These are phyloP conservation scores for Monosporozyma unispora DNA, from an alignment of 805 yeast species.

Conservation along the genomic window DNA sequence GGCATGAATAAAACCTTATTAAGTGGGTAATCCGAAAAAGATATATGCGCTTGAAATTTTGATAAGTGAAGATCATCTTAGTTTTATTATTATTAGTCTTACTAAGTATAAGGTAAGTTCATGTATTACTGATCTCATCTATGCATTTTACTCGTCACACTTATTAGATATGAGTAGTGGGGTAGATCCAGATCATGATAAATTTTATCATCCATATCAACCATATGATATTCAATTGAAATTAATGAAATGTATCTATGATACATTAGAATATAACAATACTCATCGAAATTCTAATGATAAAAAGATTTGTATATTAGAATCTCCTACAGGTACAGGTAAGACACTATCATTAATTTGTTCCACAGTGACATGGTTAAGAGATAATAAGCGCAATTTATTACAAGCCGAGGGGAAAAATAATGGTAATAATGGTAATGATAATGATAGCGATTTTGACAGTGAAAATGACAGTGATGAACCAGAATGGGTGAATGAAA, in stretches of 20 bases:
- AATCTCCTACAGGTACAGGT: constrained; percentile 94
- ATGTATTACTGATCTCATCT: too few species aligned
- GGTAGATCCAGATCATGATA: background rate
- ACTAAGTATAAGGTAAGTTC: too few species aligned
- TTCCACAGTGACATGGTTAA: constrained; percentile 74
- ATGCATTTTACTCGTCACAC: too few species aligned
- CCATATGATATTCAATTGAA: constrained; percentile 75
- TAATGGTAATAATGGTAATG: constrained; percentile 28
- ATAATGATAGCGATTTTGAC: constrained; percentile 11
- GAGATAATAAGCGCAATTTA: constrained; percentile 37
- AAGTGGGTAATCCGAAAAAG: too few species aligned
- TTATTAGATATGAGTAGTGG: background rate
- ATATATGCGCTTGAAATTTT: too few species aligned
- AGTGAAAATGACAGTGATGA: constrained; percentile 33
- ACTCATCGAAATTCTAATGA: constrained; percentile 11
- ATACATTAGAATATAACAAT: constrained; percentile 34
- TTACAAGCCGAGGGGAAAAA: constrained; percentile 9
- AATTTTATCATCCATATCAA: constrained; percentile 59
- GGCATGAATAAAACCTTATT: too few species aligned
- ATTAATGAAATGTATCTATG: constrained; percentile 69
- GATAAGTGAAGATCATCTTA: too few species aligned
- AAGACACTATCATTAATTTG: constrained; percentile 84
- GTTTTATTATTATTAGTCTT: too few species aligned
- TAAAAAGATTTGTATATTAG: constrained; percentile 69
- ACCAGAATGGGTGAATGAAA: constrained; percentile 59